Evolutionary conservation across 2,329 filamentous ascomycete species (phyloP).

Genomic region (Saccharata proteae): DNA sequence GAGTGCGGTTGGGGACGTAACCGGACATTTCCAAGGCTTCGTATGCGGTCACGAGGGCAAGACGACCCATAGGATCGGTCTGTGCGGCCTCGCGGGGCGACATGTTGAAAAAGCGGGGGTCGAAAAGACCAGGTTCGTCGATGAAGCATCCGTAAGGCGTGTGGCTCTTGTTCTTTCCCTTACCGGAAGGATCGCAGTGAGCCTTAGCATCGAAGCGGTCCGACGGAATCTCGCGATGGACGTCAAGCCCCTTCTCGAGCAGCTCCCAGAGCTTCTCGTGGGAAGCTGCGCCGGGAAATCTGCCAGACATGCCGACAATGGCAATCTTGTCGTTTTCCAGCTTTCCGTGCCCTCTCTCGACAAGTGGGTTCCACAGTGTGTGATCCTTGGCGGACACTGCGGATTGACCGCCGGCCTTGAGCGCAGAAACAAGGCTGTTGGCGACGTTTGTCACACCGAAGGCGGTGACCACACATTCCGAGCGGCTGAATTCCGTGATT

Average conservation of each 20-base stretch:
- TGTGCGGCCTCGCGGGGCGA: slow-evolving; percentile 69
- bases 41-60: slow-evolving; percentile 65
- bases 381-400: slow-evolving; percentile 32
- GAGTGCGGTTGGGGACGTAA: slow-evolving; percentile 59
- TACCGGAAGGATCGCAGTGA: slow-evolving; percentile 60
- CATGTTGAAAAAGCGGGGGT: slow-evolving; percentile 81
- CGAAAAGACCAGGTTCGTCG: slow-evolving; percentile 64
- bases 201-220: slow-evolving; percentile 64
- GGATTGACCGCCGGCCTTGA: slow-evolving; percentile 39
- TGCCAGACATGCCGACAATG: slow-evolving; percentile 71
- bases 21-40: slow-evolving; percentile 74
- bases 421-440: slow-evolving; percentile 41
- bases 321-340: slow-evolving; percentile 59
- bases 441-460: slow-evolving; percentile 42
- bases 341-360: slow-evolving; percentile 23
- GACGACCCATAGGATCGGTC: slow-evolving; percentile 69
- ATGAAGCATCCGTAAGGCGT: slow-evolving; percentile 68
- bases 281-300: slow-evolving; percentile 62
- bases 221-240: slow-evolving; percentile 53
- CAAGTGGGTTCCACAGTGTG: slow-evolving; percentile 27
- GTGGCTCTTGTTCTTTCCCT: slow-evolving; percentile 63
- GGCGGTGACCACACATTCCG: slow-evolving; percentile 33
- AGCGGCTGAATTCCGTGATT: slow-evolving; percentile 29
- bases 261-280: slow-evolving; percentile 65
- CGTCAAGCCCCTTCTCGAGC: slow-evolving; percentile 61